phyloP scores from a whole-genome alignment of 2,329 filamentous ascomycete genomes.

The Phyllosticta capitalensis region DNA sequence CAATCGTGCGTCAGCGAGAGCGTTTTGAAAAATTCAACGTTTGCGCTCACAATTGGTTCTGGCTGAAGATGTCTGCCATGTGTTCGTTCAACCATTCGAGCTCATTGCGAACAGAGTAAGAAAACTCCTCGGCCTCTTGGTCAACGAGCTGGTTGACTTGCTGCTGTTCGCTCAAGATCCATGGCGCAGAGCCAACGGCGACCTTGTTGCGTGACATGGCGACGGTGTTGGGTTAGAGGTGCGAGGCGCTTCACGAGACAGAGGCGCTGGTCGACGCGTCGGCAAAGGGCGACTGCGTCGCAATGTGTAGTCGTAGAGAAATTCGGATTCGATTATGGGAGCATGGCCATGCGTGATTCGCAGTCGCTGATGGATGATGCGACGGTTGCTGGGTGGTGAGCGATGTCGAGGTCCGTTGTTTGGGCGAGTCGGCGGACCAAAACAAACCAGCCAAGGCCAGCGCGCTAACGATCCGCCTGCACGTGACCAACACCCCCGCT shows the following conservation, averaged over 20 bases:
- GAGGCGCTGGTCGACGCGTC: not conserved
- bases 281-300: not conserved
- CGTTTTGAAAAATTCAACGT: constrained; percentile 4
- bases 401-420: not conserved
- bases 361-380: not conserved
- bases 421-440: not conserved
- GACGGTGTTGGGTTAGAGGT: constrained; percentile 12
- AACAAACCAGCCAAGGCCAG: not conserved
- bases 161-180: constrained; percentile 76
- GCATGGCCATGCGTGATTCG: not conserved
- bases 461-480: not conserved
- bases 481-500: not conserved
- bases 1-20: constrained; percentile 15
- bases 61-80: constrained; percentile 87
- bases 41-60: constrained; percentile 67
- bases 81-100: constrained; percentile 98
- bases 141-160: constrained; percentile 66
- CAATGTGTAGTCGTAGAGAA: not conserved
- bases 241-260: not conserved
- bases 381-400: not conserved
- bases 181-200: constrained; percentile 70
- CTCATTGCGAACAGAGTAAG: constrained; percentile 85
- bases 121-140: constrained; percentile 85
- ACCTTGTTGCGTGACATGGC: constrained; percentile 19
- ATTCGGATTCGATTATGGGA: not conserved